Conservation (phyloP, 2,329 filamentous ascomycete genomes). For the Calonectria pseudoturangicola region DNA sequence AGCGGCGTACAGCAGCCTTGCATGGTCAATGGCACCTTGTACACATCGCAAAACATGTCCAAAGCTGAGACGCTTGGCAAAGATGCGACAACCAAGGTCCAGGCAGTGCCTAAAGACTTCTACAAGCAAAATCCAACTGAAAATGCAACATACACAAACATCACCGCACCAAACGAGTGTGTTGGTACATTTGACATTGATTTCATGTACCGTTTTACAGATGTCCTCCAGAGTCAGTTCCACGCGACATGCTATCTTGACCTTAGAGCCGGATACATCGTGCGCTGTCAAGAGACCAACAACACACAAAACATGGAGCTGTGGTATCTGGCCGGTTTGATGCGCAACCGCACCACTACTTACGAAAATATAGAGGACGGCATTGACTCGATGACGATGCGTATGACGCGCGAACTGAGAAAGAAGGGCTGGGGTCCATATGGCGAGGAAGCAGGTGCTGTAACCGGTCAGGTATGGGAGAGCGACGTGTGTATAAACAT, state of each 20-base stretch:
- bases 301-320: not conserved
- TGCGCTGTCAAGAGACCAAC: not conserved
- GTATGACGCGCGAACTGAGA: conserved; percentile 4
- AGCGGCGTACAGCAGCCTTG: conserved; percentile 15
- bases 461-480: not conserved
- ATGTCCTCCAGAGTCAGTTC: not conserved
- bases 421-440: conserved; percentile 2
- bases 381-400: not conserved
- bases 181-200: not conserved
- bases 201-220: not conserved
- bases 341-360: not conserved
- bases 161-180: conserved; percentile 12
- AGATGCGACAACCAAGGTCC: not conserved
- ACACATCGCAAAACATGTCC: conserved; percentile 17
- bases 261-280: not conserved
- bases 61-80: not conserved
- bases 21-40: conserved; percentile 8
- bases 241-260: conserved; percentile 1
- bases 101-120: conserved; percentile 5
- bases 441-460: not conserved
- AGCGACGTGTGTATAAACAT: conserved; percentile 8
- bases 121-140: not conserved
- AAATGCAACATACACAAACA: not conserved
- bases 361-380: not conserved
- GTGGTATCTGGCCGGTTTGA: not conserved